Evolutionary conservation across 2,329 filamentous ascomycete genomes (phyloP).

Genomic region (Trichoderma sp.): DNA sequence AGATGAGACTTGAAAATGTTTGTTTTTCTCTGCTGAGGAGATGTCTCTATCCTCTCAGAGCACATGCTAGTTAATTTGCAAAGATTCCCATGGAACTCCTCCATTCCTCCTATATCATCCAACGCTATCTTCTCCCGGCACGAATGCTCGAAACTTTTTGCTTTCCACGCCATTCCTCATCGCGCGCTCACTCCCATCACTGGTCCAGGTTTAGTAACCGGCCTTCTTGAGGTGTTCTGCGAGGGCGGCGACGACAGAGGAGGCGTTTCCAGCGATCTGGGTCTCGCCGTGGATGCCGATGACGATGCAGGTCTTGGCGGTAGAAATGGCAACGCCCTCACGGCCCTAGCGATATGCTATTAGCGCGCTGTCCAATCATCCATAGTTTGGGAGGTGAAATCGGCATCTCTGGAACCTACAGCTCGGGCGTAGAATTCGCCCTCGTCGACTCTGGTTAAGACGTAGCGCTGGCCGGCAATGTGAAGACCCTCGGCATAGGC

Average conservation of each 20-base stretch:
- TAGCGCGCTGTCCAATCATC: slow-evolving; percentile 7
- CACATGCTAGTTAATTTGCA: slow-evolving; percentile 28
- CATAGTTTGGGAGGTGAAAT: too few relatives aligned
- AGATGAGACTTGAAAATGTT: slow-evolving; percentile 3
- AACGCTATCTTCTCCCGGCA: slow-evolving; percentile 8
- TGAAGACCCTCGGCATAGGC: slow-evolving; percentile 74
- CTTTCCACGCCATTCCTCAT: slow-evolving; percentile 13
- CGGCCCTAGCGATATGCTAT: slow-evolving; percentile 58
- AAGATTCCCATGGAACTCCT: slow-evolving; percentile 26
- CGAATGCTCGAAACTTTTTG: background rate
- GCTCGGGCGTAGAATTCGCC: slow-evolving; percentile 79
- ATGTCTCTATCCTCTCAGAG: slow-evolving; percentile 20
- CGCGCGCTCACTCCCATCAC: background rate
- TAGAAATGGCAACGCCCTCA: slow-evolving; percentile 79
- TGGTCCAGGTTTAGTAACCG: slow-evolving; percentile 65
- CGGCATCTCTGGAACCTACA: slow-evolving; percentile 55
- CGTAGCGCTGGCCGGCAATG: slow-evolving; percentile 76
- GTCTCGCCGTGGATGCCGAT: slow-evolving; percentile 82
- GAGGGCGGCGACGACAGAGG: slow-evolving; percentile 78
- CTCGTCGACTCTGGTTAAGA: slow-evolving; percentile 76
- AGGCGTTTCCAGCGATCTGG: slow-evolving; percentile 73
- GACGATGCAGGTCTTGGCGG: slow-evolving; percentile 87
- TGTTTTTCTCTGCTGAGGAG: slow-evolving; percentile 12
- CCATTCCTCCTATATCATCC: slow-evolving; percentile 18
- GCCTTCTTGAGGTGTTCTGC: slow-evolving; percentile 83